Evolutionary conservation across 2,329 filamentous ascomycete genomes (phyloP).

Genomic region (Cladosporium sp.): DNA sequence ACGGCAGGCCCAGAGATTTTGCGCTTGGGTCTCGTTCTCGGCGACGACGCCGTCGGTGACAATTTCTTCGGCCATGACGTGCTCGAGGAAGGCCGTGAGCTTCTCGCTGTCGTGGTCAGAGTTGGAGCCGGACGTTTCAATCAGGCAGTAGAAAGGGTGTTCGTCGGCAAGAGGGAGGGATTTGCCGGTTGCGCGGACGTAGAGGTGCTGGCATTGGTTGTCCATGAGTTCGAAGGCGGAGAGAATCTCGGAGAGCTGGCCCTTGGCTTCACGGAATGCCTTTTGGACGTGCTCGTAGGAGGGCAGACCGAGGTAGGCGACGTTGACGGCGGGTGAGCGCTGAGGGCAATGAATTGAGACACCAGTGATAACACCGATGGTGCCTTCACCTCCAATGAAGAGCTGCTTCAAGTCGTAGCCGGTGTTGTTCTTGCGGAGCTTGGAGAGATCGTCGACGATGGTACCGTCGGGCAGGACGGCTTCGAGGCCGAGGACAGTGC

Average conservation of each 20-base stretch:
- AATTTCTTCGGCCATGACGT: slow-evolving; percentile 83
- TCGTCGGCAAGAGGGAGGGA: slow-evolving; percentile 77
- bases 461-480: slow-evolving; percentile 92
- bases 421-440: slow-evolving; percentile 95
- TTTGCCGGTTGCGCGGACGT: slow-evolving; percentile 68
- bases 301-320: slow-evolving; percentile 87
- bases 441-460: slow-evolving; percentile 81
- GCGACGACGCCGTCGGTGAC: slow-evolving; percentile 87
- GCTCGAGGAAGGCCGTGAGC: slow-evolving; percentile 82
- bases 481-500: slow-evolving; percentile 86
- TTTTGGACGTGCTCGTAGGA: slow-evolving; percentile 84
- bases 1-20: slow-evolving; percentile 82
- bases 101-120: slow-evolving; percentile 89
- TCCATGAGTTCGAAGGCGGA: slow-evolving; percentile 99
- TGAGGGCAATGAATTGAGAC: slow-evolving; percentile 87
- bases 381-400: slow-evolving; percentile 93
- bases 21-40: slow-evolving; percentile 86
- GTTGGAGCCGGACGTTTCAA: slow-evolving; percentile 95
- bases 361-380: slow-evolving; percentile 88
- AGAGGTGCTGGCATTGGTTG: slow-evolving; percentile 71
- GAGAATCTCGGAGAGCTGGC: slow-evolving; percentile 86
- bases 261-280: slow-evolving; percentile 85
- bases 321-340: slow-evolving; percentile 81
- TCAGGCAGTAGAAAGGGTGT: slow-evolving; percentile 90
- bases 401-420: slow-evolving; percentile 96